Evolutionary conservation across 352 stramenopile species (phyloP).

Genomic region (Globisporangium mamillatum): DNA sequence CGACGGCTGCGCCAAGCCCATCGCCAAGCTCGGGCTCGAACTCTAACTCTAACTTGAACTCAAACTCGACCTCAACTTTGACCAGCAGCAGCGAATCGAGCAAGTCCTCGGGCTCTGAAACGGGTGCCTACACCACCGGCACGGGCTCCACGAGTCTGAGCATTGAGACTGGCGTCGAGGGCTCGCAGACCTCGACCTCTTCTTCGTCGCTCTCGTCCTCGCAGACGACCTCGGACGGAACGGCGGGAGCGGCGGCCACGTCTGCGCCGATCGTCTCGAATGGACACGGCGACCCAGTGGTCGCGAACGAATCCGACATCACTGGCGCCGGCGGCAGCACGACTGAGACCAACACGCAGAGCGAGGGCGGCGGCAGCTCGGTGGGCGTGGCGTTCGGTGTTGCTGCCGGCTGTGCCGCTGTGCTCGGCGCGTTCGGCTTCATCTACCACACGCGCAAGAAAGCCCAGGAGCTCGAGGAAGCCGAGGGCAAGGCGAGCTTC

Average conservation of each 20-base stretch:
- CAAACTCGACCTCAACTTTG: conserved; percentile 2
- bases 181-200: background rate
- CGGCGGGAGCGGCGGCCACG: background rate
- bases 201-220: background rate
- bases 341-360: conserved; percentile 49
- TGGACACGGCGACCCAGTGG: conserved; percentile 21
- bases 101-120: conserved; percentile 6
- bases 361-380: background rate
- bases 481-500: conserved; percentile 46
- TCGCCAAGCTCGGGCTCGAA: conserved; percentile 10
- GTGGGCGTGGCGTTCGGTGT: conserved; percentile 10
- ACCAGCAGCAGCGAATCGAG: background rate
- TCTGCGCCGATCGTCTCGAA: background rate
- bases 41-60: background rate
- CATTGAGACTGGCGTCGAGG: background rate
- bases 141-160: background rate
- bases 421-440: conserved; percentile 63
- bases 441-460: conserved; percentile 78
- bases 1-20: background rate
- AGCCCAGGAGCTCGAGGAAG: conserved; percentile 47
- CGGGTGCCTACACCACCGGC: background rate
- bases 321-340: conserved; percentile 23
- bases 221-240: background rate
- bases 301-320: conserved; percentile 14
- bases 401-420: conserved; percentile 28